Conservation (phyloP, 345 rosid genomes). For the Sonneratia caseolaris region DNA sequence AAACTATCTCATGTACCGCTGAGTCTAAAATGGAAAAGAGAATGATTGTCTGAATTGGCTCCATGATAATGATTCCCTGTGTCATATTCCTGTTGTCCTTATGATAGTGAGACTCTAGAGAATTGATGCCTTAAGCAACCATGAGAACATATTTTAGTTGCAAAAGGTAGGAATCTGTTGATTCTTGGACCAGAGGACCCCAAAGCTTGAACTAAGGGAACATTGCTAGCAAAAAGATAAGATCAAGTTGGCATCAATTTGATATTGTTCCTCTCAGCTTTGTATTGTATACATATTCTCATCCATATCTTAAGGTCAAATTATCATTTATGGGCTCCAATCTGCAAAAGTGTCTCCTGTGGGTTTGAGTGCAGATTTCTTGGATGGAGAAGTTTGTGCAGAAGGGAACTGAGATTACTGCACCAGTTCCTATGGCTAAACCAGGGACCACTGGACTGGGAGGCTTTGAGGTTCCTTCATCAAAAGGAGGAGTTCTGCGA, state of each 20-base stretch:
- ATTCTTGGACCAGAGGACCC: constrained; percentile 4
- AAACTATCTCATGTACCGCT: background rate
- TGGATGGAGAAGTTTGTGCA: constrained; percentile 98
- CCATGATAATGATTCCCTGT: background rate
- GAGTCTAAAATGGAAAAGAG: background rate
- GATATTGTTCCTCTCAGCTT: background rate
- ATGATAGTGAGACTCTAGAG: background rate
- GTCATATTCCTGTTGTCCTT: background rate
- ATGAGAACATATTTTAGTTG: background rate
- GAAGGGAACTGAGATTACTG: constrained; percentile 92
- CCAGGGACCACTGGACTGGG: constrained; percentile 97
- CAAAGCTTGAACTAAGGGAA: background rate
- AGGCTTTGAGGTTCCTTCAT: constrained; percentile 96
- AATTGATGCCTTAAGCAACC: background rate
- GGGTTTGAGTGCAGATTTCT: constrained; percentile 54
- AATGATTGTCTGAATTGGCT: background rate
- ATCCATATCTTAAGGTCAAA: background rate
- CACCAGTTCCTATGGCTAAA: constrained; percentile 96
- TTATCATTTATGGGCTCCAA: background rate
- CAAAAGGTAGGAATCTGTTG: constrained; percentile 4
- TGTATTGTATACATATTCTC: background rate
- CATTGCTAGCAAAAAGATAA: background rate
- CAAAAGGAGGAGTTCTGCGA: constrained; percentile 82
- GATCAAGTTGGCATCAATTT: background rate
- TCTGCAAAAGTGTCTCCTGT: background rate